A percentile compares a stretch with the other conserved stretches of the same genome.
These are phyloP conservation scores for Perilla frutescens DNA, from an alignment of 257 asterid species.

Conservation along the genomic window DNA sequence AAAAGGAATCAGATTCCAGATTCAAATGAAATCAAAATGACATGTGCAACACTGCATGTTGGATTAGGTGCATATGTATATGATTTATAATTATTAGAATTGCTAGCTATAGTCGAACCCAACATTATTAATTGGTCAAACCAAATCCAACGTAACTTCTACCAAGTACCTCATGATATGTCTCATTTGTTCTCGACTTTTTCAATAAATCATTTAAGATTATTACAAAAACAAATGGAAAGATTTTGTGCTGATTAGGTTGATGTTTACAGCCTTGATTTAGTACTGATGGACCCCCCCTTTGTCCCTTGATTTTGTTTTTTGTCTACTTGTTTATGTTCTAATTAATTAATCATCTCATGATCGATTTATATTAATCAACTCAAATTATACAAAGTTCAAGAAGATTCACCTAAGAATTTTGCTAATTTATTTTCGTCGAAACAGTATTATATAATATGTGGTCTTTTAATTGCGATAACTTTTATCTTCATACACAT, in stretches of 20 bases:
- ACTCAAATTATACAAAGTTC: slow-evolving; percentile 16
- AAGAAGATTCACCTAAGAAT: slow-evolving; percentile 8
- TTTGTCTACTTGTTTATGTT: slow-evolving; percentile 16
- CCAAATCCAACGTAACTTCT: slow-evolving; percentile 53
- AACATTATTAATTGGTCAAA: slow-evolving; percentile 46
- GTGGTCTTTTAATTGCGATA: too few species aligned
- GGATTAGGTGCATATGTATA: slow-evolving; percentile 52
- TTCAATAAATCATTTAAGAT: not conserved
- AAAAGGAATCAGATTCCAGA: slow-evolving; percentile 26
- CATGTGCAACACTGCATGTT: slow-evolving; percentile 33
- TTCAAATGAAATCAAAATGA: not conserved
- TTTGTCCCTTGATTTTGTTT: slow-evolving; percentile 16
- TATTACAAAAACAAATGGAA: not conserved
- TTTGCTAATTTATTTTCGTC: not conserved
- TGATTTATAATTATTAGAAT: slow-evolving; percentile 27
- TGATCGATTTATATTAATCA: slow-evolving; percentile 22
- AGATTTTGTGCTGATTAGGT: slow-evolving; percentile 10
- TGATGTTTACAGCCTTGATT: slow-evolving; percentile 27
- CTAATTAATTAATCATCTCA: slow-evolving; percentile 12
- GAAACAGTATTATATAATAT: not conserved
- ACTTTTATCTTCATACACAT: too few species aligned
- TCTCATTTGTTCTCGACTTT: slow-evolving; percentile 1
- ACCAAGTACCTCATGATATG: not conserved
- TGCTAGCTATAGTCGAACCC: slow-evolving; percentile 30
- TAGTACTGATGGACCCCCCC: not conserved